Evolutionary conservation across 768 basidiomycete genomes (phyloP), one percentile per base, ranked within the genome.

Genomic region (Podaxis sp.): DNA sequence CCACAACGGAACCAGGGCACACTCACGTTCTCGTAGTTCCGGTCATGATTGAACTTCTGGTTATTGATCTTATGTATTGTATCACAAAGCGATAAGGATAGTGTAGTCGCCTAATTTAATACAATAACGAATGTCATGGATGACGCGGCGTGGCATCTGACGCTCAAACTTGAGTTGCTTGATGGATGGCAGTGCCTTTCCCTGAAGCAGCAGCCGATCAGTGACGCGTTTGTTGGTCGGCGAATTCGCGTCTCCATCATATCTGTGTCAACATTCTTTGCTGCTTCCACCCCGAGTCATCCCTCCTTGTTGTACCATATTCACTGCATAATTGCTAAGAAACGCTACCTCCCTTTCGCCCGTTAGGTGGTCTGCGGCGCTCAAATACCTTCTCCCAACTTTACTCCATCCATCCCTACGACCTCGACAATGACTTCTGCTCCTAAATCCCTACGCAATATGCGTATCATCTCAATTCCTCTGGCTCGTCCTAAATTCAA

Each of bases 1-100:
- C 90, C 90, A 0, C 88, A 90, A 66, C 83, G 90, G n/a, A 84
- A 84, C 12, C 87, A 88, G 68, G 79, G 77, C 3, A 75, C 72
- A 15, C 68, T 80, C 52, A 70, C 71, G 10, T 78, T 79, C 28
- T 49, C 20, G 38, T 51, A 52, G 36, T 15, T 37, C n/a, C 33
- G 10, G 49, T 58, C 4, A 33, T 48, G n/a, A 7, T 22, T 48
- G 56, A 44, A 28, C 2, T 17, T 17, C 17, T 46, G 11, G 13
- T 49, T 36, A 37, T 24, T 37, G 12, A 28, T 1, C 20, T 37
- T 12, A 4, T 15, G 33, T 49, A 58, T 5, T 20, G 5, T 59
- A 59, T 37, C 38, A 33, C 51, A 38, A 8, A 50, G 7, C 20
- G 26, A 20, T 20, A 37, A 22, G 22, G 22, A n/a, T 62, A 62